Evolutionary conservation across 345 rosid genomes (phyloP), one percentile per base, ranked within the genome.

Genomic region (Odontarrhena argentea): DNA sequence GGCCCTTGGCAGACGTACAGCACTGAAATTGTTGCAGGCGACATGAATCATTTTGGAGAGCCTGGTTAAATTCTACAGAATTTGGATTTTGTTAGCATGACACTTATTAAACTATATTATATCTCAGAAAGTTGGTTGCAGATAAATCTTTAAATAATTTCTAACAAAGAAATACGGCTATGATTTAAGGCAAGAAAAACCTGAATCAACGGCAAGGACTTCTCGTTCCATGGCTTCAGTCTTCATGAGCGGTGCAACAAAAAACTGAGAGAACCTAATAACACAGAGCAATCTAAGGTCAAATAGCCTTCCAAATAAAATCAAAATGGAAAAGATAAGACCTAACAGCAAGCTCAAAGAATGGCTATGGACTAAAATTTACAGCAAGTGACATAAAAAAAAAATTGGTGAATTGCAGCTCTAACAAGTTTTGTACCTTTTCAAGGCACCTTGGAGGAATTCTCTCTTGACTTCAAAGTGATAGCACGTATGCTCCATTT

Each of bases 1-100:
- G 94, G 68, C 83, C 82, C 30, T 78, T 60, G 60, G 52, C 69
- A 61, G 97, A 84, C 46, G 97, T 91, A 77, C 91, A 80, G 79
- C 96, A 94, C 69, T 91, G 97, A 63, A 94, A 82, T 70, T 94
- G 99, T 65, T 94, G 91, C 79, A 91, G 96, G 69, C 97, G 97
- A 57, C 84, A 87, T 53, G 76, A 84, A 86, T 94, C 99, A 73
- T 64, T 91, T 84, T 94, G 99, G 83, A 88, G 78, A 62, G 79
- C 91, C 83, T 91, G 97, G 79, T 94, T 94, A 74, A 94, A 94
- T 75, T 94, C 99, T 94, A 79, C 25, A 69, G 1, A 69, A 25
- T 28, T 42, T 34, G 64, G 43, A 56, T 43, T 36, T 55, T 22
- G 41, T 68, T 62, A 75, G 69, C 26, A 52, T 54, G 9, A 35